These are phyloP conservation scores for Phytophthora rubi DNA, from an alignment of 352 stramenopile genomes.

Conservation along the genomic window DNA sequence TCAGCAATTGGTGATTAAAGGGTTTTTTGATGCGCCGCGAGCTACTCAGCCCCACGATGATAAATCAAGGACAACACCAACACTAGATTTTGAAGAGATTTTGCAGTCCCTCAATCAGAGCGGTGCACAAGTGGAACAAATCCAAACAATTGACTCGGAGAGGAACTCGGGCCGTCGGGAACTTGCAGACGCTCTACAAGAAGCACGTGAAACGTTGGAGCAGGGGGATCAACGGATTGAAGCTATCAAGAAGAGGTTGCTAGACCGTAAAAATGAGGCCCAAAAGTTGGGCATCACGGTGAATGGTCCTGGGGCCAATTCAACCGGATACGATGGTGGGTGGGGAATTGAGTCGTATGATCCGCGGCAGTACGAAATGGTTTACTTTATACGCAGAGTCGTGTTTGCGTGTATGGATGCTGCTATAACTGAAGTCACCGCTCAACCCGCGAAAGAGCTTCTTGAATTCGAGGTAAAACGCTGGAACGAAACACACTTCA, in stretches of 20 bases:
- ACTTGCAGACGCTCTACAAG: conserved; percentile 31
- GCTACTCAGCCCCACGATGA: conserved; percentile 7
- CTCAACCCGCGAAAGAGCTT: conserved; percentile 35
- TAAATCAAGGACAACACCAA: not conserved
- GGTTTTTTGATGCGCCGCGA: conserved; percentile 41
- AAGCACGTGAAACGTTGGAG: conserved; percentile 38
- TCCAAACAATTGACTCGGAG: conserved; percentile 36
- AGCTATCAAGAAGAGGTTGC: conserved; percentile 36
- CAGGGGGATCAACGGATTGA: conserved; percentile 27
- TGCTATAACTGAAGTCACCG: conserved; percentile 25
- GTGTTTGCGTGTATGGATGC: conserved; percentile 51
- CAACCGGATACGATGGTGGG: conserved; percentile 36
- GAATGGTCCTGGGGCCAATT: not conserved
- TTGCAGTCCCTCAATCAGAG: conserved; percentile 47
- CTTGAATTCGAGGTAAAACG: conserved; percentile 40
- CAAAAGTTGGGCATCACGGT: conserved; percentile 19
- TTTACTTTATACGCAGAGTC: conserved; percentile 52
- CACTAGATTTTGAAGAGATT: conserved; percentile 50
- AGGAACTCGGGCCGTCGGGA: conserved; percentile 33
- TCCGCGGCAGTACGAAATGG: conserved; percentile 31
- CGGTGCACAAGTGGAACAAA: conserved; percentile 31
- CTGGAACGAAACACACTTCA: conserved; percentile 28
- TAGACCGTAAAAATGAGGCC: conserved; percentile 37
- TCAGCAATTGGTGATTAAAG: conserved; percentile 59
- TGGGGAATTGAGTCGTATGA: conserved; percentile 55